These are phyloP conservation scores for Venturia carpophila DNA, from an alignment of 2,329 filamentous ascomycete species.

Conservation along the genomic window DNA sequence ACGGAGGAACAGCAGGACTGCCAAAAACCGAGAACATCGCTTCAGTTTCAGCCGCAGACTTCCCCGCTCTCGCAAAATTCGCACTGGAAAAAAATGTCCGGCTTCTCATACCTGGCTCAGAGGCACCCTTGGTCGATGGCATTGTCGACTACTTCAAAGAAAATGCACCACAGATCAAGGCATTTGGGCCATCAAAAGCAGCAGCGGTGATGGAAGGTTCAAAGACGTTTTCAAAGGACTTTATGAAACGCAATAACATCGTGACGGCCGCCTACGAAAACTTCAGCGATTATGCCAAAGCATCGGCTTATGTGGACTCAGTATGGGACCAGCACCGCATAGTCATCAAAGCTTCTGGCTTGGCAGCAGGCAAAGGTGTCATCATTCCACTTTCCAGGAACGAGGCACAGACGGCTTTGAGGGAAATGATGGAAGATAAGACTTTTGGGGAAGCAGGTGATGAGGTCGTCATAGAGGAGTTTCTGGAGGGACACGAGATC, in stretches of 20 bases:
- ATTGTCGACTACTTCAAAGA: constrained; percentile 74
- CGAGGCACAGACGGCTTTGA: constrained; percentile 73
- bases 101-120: constrained; percentile 82
- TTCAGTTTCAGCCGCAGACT: constrained; percentile 65
- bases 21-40: constrained; percentile 66
- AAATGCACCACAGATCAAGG: constrained; percentile 52
- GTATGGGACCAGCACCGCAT: constrained; percentile 29
- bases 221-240: constrained; percentile 96
- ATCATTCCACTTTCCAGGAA: constrained; percentile 75
- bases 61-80: constrained; percentile 65
- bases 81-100: constrained; percentile 67
- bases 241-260: constrained; percentile 86
- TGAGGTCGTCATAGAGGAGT: constrained; percentile 94
- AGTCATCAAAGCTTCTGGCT: constrained; percentile 88
- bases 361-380: constrained; percentile 93
- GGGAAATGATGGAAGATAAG: constrained; percentile 81
- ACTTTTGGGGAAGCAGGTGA: constrained; percentile 81
- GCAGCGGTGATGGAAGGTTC: constrained; percentile 90
- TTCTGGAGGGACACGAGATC: constrained; percentile 81
- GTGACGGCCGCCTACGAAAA: constrained; percentile 88
- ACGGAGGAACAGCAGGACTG: constrained; percentile 72
- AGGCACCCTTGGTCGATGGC: constrained; percentile 87
- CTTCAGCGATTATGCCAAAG: constrained; percentile 69
- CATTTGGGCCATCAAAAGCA: constrained; percentile 77
- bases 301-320: constrained; percentile 57